Evolutionary conservation across 73 alveolate species (phyloP).

Genomic region (Uronychia setigera): DNA sequence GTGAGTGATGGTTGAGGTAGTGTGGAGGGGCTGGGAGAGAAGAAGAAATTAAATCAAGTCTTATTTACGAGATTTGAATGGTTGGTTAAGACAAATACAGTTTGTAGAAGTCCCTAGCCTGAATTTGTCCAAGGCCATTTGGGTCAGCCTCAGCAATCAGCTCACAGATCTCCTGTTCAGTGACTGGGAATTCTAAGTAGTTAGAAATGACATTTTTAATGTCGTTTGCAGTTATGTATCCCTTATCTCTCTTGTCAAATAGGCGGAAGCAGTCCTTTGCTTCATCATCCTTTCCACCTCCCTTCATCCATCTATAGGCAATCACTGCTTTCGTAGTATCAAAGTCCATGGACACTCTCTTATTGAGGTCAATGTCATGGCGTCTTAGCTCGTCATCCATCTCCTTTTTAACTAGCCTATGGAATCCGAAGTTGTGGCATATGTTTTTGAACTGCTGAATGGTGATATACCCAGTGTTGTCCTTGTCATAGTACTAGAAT

Average conservation of each 20-base stretch:
- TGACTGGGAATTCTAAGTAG: constrained; percentile 52
- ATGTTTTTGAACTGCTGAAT: constrained; percentile 61
- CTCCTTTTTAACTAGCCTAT: constrained; percentile 54
- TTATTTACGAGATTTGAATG: no score
- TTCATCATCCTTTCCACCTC: constrained; percentile 67
- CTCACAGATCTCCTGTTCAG: constrained; percentile 52
- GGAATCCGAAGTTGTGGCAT: constrained; percentile 66
- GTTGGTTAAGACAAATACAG: constrained; percentile 32
- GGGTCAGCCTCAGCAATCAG: constrained; percentile 47
- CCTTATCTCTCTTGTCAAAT: constrained; percentile 58
- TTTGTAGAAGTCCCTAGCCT: constrained; percentile 42
- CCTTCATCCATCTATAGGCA: constrained; percentile 47
- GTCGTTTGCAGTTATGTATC: constrained; percentile 39
- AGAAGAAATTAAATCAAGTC: no score
- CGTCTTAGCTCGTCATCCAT: constrained; percentile 65
- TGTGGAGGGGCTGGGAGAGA: no score
- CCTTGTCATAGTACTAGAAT: constrained; percentile 57
- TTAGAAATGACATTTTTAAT: constrained; percentile 35
- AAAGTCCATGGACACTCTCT: constrained; percentile 36
- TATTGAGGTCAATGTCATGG: constrained; percentile 40
- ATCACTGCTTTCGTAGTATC: constrained; percentile 39
- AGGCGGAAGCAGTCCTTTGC: constrained; percentile 51
- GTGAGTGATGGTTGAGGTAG: no score
- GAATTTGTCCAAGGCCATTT: constrained; percentile 42
- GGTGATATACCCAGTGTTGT: constrained; percentile 30